These are phyloP conservation scores for Fusarium kyushuense DNA, from an alignment of 2,329 filamentous ascomycete genomes.

Conservation along the genomic window DNA sequence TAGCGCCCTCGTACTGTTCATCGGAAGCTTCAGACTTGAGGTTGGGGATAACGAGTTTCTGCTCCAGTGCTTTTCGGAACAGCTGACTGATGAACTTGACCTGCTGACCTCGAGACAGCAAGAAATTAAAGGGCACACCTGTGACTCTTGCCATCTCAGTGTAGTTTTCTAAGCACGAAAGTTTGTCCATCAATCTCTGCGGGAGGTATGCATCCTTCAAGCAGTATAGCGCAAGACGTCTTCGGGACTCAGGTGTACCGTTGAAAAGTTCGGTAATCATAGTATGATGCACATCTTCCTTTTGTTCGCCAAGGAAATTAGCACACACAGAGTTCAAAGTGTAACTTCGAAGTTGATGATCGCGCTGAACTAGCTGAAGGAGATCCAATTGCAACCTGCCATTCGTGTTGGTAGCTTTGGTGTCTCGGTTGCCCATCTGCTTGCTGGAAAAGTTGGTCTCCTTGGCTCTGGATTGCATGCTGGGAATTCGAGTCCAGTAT, in stretches of 20 bases:
- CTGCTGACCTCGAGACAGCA: constrained; percentile 92
- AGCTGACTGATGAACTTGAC: constrained; percentile 98
- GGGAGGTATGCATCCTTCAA: constrained; percentile 97
- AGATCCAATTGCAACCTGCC: constrained; percentile 93
- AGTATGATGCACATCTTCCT: constrained; percentile 97
- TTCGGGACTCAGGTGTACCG: constrained; percentile 90
- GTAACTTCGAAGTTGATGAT: constrained; percentile 95
- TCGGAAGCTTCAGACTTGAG: constrained; percentile 76
- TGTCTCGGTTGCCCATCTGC: constrained; percentile 97
- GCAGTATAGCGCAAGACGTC: constrained; percentile 94
- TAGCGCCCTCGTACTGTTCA: constrained; percentile 97
- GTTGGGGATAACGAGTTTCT: constrained; percentile 95
- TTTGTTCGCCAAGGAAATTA: constrained; percentile 95
- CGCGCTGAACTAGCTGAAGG: constrained; percentile 92
- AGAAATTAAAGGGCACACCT: constrained; percentile 95
- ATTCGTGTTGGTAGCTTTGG: constrained; percentile 93
- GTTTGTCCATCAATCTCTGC: constrained; percentile 93
- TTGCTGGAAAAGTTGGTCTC: constrained; percentile 94
- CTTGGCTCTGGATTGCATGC: constrained; percentile 76
- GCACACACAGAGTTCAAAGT: constrained; percentile 96
- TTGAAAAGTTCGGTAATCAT: constrained; percentile 99
- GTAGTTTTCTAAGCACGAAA: constrained; percentile 98
- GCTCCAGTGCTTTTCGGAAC: constrained; percentile 92
- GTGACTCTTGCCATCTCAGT: constrained; percentile 99
- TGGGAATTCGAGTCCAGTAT: constrained; percentile 85